These are phyloP conservation scores for Claviceps citrina DNA, from an alignment of 2,329 filamentous ascomycete genomes.

Conservation along the genomic window DNA sequence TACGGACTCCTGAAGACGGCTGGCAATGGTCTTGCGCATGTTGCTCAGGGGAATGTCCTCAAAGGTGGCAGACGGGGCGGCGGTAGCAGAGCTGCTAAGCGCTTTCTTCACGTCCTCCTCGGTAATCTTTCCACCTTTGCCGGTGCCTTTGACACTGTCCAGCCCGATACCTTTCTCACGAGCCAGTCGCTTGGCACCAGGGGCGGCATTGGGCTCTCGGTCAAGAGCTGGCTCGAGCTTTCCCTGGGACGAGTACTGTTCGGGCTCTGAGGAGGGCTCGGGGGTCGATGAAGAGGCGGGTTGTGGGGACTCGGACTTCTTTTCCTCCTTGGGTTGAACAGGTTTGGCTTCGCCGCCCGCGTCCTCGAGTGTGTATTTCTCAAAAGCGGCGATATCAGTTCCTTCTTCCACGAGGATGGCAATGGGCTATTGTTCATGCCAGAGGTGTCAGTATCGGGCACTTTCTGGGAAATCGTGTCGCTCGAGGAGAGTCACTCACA, in stretches of 20 bases:
- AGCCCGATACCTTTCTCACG: conserved; percentile 71
- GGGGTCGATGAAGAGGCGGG: conserved; percentile 34
- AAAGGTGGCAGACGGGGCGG: conserved; percentile 49
- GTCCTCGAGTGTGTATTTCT: conserved; percentile 74
- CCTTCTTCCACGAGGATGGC: conserved; percentile 89
- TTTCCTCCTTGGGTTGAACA: conserved; percentile 49
- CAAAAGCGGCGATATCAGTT: conserved; percentile 73
- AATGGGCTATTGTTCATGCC: conserved; percentile 54
- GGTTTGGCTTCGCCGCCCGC: conserved; percentile 66
- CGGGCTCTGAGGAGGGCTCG: conserved; percentile 34
- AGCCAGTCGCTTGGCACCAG: conserved; percentile 66
- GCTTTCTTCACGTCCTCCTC: conserved; percentile 88
- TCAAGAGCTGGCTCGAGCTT: conserved; percentile 73
- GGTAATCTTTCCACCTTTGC: conserved; percentile 73
- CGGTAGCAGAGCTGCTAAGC: conserved; percentile 36
- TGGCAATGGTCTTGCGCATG: conserved; percentile 98
- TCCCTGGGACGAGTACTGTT: conserved; percentile 61
- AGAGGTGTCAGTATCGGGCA: conserved; percentile 6
- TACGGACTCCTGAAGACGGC: conserved; percentile 72
- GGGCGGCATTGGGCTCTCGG: conserved; percentile 58
- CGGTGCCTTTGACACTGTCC: conserved; percentile 69
- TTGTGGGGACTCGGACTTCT: conserved; percentile 48
- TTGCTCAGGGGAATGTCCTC: conserved; percentile 71
- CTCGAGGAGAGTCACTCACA: conserved; percentile 42
- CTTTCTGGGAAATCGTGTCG: conserved; percentile 3